Conservation (phyloP, 306 rosid genomes). For the Geum urbanum region DNA sequence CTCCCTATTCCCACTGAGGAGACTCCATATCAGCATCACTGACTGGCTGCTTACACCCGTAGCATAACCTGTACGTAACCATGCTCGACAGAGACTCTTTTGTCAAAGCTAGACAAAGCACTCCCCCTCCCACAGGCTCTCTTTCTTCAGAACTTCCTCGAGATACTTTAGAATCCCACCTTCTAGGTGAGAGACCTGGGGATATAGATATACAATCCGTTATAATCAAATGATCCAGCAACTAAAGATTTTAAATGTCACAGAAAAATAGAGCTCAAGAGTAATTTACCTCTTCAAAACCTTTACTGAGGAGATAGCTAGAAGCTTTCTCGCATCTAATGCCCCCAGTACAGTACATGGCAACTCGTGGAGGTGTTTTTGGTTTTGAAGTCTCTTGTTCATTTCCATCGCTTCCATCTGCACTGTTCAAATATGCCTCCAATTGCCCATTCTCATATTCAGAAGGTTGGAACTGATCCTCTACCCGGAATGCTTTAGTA, state of each 20-base stretch:
- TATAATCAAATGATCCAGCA: constrained; percentile 8
- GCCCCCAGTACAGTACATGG: constrained; percentile 99
- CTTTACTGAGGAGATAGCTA: constrained; percentile 80
- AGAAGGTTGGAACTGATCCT: constrained; percentile 49
- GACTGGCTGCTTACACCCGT: constrained; percentile 92
- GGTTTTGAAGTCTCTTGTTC: constrained; percentile 34
- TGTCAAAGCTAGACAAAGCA: constrained; percentile 96
- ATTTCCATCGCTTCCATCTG: constrained; percentile 32
- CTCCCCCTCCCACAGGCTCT: constrained; percentile 95
- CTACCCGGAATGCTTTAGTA: constrained; percentile 81
- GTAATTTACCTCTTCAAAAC: constrained; percentile 76
- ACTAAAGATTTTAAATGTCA: background rate
- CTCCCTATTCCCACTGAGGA: constrained; percentile 71
- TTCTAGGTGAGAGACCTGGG: constrained; percentile 85
- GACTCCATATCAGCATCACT: constrained; percentile 87
- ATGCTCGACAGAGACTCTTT: constrained; percentile 87
- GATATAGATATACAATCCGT: background rate
- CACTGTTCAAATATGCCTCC: constrained; percentile 23
- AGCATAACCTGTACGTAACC: constrained; percentile 81
- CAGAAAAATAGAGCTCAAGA: constrained; percentile 7
- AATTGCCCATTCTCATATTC: constrained; percentile 25
- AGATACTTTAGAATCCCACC: constrained; percentile 97
- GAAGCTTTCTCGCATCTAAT: constrained; percentile 98
- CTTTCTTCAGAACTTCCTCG: constrained; percentile 68
- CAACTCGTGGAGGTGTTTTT: constrained; percentile 59